A percentile compares a stretch with the other conserved stretches of the same genome.
Conservation (phyloP, 2,329 filamentous ascomycete species). For the Pyricularia sp. region DNA sequence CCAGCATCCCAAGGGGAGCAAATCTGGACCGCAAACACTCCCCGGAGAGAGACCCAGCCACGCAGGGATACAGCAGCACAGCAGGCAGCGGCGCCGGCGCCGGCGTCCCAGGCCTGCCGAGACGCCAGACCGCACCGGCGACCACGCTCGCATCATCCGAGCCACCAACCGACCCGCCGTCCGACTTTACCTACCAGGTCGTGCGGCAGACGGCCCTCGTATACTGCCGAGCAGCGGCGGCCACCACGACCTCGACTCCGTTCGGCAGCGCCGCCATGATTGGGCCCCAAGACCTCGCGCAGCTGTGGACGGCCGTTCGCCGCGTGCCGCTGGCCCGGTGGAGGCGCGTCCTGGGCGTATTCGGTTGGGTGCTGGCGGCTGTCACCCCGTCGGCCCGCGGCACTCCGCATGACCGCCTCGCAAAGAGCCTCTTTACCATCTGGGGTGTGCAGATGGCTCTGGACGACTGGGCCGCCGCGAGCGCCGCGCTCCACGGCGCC, state of each 20-base stretch:
- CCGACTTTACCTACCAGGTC: conserved; percentile 33
- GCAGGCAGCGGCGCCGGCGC: no score
- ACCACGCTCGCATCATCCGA: neutral
- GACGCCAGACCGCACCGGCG: neutral
- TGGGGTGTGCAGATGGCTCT: conserved; percentile 31
- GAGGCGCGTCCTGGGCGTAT: conserved; percentile 33
- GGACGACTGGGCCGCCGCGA: conserved; percentile 34
- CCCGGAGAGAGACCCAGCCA: neutral
- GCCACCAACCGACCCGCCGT: conserved; percentile 9
- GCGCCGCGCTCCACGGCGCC: conserved; percentile 21
- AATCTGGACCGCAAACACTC: neutral
- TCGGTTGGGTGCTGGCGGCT: conserved; percentile 32
- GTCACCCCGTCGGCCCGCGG: conserved; percentile 14
- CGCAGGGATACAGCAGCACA: neutral
- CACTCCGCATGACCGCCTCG: conserved; percentile 26
- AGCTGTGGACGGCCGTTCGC: conserved; percentile 35
- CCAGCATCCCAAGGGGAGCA: neutral
- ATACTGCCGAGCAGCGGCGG: conserved; percentile 30
- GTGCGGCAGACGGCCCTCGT: conserved; percentile 32
- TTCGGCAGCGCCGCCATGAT: conserved; percentile 24
- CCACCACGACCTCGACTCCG: conserved; percentile 20
- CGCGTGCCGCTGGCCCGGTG: conserved; percentile 30
- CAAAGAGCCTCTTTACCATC: conserved; percentile 30
- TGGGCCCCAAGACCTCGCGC: conserved; percentile 22
- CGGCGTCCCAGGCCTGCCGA: neutral